Evolutionary conservation across 108 stramenopile species (phyloP), one percentile per base, ranked within the genome.

Genomic region (Licmophora abbreviata): DNA sequence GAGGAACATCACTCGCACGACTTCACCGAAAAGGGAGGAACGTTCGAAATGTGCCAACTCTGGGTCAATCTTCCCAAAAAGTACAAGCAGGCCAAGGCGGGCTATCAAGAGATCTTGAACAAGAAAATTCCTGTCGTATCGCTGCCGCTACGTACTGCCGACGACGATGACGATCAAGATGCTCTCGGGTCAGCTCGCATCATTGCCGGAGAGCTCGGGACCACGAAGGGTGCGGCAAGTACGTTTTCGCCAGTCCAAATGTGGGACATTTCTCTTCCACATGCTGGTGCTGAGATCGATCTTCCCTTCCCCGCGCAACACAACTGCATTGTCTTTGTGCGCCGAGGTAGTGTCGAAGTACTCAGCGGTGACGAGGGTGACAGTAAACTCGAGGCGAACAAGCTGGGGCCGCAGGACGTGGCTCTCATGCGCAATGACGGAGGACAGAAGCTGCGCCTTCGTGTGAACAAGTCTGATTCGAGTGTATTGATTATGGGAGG

Each of bases 11-110:
- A 86, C 30, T 71, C 78, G 29, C 50, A 69, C 3, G 59, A 78
- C 29, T 85, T 86, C 43, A 63, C 66, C 1, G 48, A 64, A 28
- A 59, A 35, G 10, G 89, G 85, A n/a, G 88, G 88, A 14, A 56
- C 34, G 0, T 68, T 85, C 41, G 90, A 87, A 59, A 83, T 92
- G 79, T 85, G 79, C 52, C 90, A 88, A 58, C 62, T 87, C 45
- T 96, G 95, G 95, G 77, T 96, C 0, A 94, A 96, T 64, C 58
- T 94, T 3, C 82, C 85, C 2, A 56, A 53, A 22, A 52, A 83
- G 59, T 36, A 79, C 51, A 96, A 96, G 68, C 91, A 94, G 92
- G 74, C 72, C 26, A 69, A 79, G 43, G 91, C 95, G 3, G 55
- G 58, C 4, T 95, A 89, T 62, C 87, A 92, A 49, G 47, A 74